These are phyloP conservation scores for Puccinia hordei DNA, from an alignment of 1,284 basidiomycete genomes.

Conservation along the genomic window DNA sequence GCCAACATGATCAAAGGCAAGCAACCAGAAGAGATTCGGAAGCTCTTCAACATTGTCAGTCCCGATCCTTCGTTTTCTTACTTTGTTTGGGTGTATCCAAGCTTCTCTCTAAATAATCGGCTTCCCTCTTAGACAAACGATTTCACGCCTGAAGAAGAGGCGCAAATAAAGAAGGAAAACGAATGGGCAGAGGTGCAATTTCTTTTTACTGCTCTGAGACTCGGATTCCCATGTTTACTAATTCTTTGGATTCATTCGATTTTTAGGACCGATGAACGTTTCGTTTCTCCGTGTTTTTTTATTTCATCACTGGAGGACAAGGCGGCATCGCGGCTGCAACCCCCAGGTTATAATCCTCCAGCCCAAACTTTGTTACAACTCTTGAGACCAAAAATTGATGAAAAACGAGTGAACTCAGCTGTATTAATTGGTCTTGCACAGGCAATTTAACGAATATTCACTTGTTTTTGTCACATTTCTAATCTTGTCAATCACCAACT, in stretches of 20 bases:
- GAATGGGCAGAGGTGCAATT: slow-evolving; percentile 65
- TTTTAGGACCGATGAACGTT: slow-evolving; percentile 18
- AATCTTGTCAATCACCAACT: too few relatives aligned
- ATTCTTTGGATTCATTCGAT: background rate
- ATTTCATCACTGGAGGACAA: too few relatives aligned
- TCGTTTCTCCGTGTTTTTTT: background rate
- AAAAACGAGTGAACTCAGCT: too few relatives aligned
- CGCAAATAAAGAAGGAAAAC: slow-evolving; percentile 99
- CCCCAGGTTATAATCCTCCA: too few relatives aligned
- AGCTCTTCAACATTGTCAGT: slow-evolving; percentile 75
- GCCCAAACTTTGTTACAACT: too few relatives aligned
- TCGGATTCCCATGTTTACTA: background rate
- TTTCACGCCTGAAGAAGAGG: slow-evolving; percentile 99
- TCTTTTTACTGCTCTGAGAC: background rate
- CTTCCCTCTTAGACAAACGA: slow-evolving; percentile 68
- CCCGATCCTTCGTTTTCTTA: slow-evolving; percentile 29
- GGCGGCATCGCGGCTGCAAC: too few relatives aligned
- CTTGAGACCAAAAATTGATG: too few relatives aligned
- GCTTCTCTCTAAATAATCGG: background rate
- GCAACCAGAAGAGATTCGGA: slow-evolving; percentile 92
- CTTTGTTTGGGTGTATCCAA: background rate
- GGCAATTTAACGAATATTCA: too few relatives aligned
- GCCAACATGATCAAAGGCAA: slow-evolving; percentile 99
- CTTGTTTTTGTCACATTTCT: too few relatives aligned
- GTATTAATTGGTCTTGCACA: too few relatives aligned